Base-by-base conservation (phyloP, 495 filamentous ascomycete genomes). In the Penicillium cosmopolitanum region DNA sequence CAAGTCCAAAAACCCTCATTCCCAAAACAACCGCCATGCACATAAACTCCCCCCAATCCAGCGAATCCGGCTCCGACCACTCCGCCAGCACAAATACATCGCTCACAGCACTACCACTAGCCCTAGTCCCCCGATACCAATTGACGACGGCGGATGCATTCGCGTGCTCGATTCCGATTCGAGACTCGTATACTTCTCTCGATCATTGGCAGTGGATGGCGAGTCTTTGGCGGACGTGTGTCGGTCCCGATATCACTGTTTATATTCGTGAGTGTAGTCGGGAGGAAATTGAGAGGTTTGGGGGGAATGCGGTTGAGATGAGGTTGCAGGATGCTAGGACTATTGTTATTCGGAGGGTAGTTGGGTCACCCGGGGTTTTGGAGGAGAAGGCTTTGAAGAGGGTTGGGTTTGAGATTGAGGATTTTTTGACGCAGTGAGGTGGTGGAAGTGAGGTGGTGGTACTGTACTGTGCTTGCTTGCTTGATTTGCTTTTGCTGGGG, bases 201-300 rank as follows among this genome's bases (percentile, higher is more conserved):
- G 92, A 98, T 66, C 95, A 98, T 70, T 98, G 95, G 95, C 92
- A 97, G 73, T 97, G 95, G 95, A 91, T 94, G 80, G 95, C 94
- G 28, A 95, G 90, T 51, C 82, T 97, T 3, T 98, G 94, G 94
- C 87, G 93, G 2, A 89, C 90, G 2, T 89, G 91, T 53, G 83
- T 94, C 0, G 93, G 91, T 0, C 85, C 93, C 0, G 95, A 98
- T 74, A 79, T 97, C 58, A 96, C 92, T 0, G 83, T 98, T 19
- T 94, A 75, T 61, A 69, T 80, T 31, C 67, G 76, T 18, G 73
- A 76, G 18, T 76, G 74, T 50, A 59, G 66, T n/a, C 72, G 68
- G 42, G 80, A 82, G 47, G 85, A 82, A 58, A 51, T 81, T 43
- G 79, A 73, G 6, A 68, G 73, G 25, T 60, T 67, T 50, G 73